Base-by-base conservation (phyloP, 495 filamentous ascomycete genomes). In the Bryoglossum gracile region DNA sequence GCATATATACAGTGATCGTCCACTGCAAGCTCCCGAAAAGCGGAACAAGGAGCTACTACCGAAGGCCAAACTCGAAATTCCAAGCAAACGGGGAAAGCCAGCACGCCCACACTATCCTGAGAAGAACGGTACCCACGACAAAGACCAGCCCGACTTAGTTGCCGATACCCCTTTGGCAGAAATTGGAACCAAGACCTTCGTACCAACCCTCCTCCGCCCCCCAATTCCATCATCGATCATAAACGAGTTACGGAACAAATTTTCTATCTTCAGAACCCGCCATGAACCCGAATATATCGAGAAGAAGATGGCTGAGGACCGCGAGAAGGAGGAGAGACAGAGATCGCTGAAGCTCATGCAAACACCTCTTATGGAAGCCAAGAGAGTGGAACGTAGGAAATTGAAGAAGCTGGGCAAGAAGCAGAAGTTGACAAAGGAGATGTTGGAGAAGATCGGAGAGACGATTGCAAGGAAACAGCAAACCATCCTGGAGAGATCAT, bases 191-290 rank as follows among this genome's bases (percentile, higher is more conserved):
- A 68, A 62, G 44, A 91, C 86, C 8, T 96, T 82, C 67, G 66
- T 79, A 9, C 89, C 90, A 0, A 85, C 82, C 11, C 65, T 96
- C 10, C 67, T 86, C 2, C 62, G 71, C 10, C 73, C 84, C 14
- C 91, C 91, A n/a, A 85, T 96, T 73, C 88, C 92, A 21, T 63
- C 68, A 37, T 69, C 61, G 21, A 77, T 96, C 25, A 75, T 97
- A 54, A 86, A 96, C 63, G 91, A 97, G 72, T 72, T 96, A 62
- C 75, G 92, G 52, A 84, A 84, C 67, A 86, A 84, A 57, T 96
- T 84, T 77, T 82, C 77, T 51, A 80, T 76, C 52, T 94, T 88
- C 81, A 77, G 91, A 54, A 85, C 77, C 34, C 69, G 89, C 19
- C 89, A 95, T 63, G 84, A 89, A 30, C 67, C 68, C 46, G 76